These are phyloP conservation scores for Thecaphora thlaspeos DNA, from an alignment of 1,284 basidiomycete species.

Conservation along the genomic window DNA sequence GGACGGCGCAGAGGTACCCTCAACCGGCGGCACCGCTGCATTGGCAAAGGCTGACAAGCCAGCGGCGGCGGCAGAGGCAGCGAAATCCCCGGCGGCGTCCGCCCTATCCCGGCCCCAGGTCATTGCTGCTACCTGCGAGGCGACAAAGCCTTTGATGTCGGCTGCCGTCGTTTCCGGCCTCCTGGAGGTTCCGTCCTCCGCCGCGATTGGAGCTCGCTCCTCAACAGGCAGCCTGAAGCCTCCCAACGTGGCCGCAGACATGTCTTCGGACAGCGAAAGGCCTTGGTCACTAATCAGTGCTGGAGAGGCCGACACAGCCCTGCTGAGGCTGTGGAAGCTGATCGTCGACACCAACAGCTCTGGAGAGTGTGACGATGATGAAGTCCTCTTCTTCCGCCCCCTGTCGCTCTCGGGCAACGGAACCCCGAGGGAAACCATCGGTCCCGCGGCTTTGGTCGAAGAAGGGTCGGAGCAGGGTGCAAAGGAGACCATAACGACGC, in stretches of 20 bases:
- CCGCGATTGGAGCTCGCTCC: neutral
- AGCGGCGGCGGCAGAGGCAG: no score
- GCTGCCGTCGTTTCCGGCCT: no score
- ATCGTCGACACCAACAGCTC: conserved; percentile 26
- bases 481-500: neutral
- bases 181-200: neutral
- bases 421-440: no score
- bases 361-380: conserved; percentile 5
- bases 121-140: no score
- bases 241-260: conserved; percentile 1
- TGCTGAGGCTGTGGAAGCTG: conserved; percentile 30
- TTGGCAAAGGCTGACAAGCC: no score
- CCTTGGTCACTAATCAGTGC: conserved; percentile 37
- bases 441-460: no score
- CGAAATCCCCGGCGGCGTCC: no score
- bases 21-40: no score
- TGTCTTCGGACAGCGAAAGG: conserved; percentile 16
- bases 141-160: no score
- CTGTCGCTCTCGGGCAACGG: neutral
- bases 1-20: no score
- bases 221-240: neutral
- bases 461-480: no score
- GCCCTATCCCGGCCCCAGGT: no score
- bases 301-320: conserved; percentile 27
- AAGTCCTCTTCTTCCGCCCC: conserved; percentile 27